Base-by-base conservation (phyloP, 352 stramenopile genomes). In the Pythium monospermum region DNA sequence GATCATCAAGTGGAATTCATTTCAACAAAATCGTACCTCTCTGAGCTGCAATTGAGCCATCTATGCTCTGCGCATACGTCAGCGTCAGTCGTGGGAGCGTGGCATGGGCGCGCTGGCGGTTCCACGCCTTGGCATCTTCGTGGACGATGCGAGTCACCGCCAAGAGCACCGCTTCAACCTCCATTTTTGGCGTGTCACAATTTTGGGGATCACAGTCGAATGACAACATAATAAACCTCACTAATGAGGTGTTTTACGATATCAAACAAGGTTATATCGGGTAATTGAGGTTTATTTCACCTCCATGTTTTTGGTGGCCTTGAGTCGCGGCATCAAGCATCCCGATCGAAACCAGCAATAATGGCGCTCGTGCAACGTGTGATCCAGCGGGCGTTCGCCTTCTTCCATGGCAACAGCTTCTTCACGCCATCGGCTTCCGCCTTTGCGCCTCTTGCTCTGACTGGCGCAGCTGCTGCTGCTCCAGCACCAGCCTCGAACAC, bases 1-100 rank as follows among this genome's bases (percentile, higher is more conserved):
- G n/a, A n/a, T n/a, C n/a, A n/a, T n/a, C n/a, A n/a, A n/a, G n/a
- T n/a, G n/a, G n/a, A n/a, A n/a, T n/a, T n/a, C n/a, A n/a, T n/a
- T n/a, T n/a, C n/a, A n/a, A n/a, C n/a, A n/a, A n/a, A n/a, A n/a
- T 49, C 49, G 7, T 41, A 86, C 83, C 83, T 69, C 71, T 69
- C 46, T 80, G 51, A 3, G 68, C 74, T 2, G 85, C 52, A 30
- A 96, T 80, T 4, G 75, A 94, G 1, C 87, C 87, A 44, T 96
- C 87, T 10, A 96, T 82, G 49, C 87, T 96, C 52, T 96, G 87
- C 33, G 87, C 87, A 49, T 95, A 96, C 11, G 85, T 94, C 16
- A 96, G 59, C 32, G 86, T 96, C 35, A 95, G 54, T 25, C 83
- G 77, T 3, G 81, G 76, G 36, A 67, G 37, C 7, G 6, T 15